Percentiles rank a stretch among this genome's conserved stretches.
Evolutionary conservation across 345 rosid genomes (phyloP).

Genomic region (Atalantia buxifolia): DNA sequence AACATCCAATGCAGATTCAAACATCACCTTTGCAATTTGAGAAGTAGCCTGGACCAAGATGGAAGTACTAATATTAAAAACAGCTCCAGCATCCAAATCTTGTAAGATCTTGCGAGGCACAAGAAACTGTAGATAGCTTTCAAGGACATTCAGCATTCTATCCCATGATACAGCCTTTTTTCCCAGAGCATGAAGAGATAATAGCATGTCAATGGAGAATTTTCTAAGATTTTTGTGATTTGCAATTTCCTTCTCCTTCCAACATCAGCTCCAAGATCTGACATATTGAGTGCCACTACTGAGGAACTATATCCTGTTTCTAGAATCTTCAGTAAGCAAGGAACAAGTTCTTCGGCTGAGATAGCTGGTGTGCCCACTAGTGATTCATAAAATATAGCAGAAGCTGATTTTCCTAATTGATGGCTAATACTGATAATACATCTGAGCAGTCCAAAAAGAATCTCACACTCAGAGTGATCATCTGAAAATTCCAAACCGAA

Average conservation of each 20-base stretch:
- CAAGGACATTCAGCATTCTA: constrained; percentile 59
- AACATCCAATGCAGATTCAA: constrained; percentile 77
- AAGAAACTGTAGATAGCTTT: constrained; percentile 60
- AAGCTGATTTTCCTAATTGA: constrained; percentile 72
- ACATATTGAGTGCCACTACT: constrained; percentile 32
- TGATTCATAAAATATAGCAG: constrained; percentile 77
- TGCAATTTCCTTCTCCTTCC: constrained; percentile 60
- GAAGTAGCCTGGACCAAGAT: constrained; percentile 73
- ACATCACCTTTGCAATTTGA: constrained; percentile 80
- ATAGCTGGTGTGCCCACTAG: constrained; percentile 49
- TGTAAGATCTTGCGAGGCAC: constrained; percentile 67
- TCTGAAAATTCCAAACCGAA: constrained; percentile 40
- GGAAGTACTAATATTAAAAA: constrained; percentile 41
- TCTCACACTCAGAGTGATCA: constrained; percentile 44
- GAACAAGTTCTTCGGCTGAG: constrained; percentile 71
- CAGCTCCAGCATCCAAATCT: constrained; percentile 37
- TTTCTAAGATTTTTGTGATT: constrained; percentile 72
- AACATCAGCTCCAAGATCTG: constrained; percentile 57
- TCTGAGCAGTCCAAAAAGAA: constrained; percentile 64
- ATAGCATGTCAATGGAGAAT: constrained; percentile 72
- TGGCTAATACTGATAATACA: constrained; percentile 63
- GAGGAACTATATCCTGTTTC: constrained; percentile 68
- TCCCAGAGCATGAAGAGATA: constrained; percentile 57
- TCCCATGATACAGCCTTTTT: constrained; percentile 76
- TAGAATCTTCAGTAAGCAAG: constrained; percentile 70